Conservation (phyloP, 2,329 filamentous ascomycete species). For the Aaosphaeria pasadenensis region DNA sequence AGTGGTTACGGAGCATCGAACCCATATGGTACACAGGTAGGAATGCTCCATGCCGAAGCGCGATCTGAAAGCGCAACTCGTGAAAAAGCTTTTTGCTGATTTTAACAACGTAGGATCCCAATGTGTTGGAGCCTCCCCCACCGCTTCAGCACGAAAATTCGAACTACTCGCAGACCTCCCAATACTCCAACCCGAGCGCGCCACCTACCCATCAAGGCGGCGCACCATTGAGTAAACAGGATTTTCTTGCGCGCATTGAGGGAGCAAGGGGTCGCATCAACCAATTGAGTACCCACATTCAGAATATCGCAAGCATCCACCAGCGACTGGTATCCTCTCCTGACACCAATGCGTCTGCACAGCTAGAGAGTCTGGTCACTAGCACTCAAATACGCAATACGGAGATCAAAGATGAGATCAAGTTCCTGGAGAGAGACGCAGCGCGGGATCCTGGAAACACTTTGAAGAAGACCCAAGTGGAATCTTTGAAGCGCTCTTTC, state of each 20-base stretch:
- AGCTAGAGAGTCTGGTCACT: constrained; percentile 65
- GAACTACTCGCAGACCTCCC: constrained; percentile 38
- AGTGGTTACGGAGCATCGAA: constrained; percentile 4
- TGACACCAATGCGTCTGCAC: constrained; percentile 51
- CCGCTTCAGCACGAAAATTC: constrained; percentile 33
- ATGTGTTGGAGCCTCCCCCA: constrained; percentile 24
- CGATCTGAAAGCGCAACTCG: no score
- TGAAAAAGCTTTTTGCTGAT: constrained; percentile 4
- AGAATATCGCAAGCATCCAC: constrained; percentile 66
- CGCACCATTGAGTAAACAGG: constrained; percentile 56
- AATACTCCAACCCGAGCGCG: constrained; percentile 34
- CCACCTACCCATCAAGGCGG: constrained; percentile 55
- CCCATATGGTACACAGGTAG: neutral
- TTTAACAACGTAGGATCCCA: constrained; percentile 15
- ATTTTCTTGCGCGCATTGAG: constrained; percentile 67
- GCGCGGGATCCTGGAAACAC: constrained; percentile 61
- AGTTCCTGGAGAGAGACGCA: constrained; percentile 69
- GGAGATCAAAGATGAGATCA: constrained; percentile 77
- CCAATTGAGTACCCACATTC: constrained; percentile 63
- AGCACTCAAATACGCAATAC: constrained; percentile 71
- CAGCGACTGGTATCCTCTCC: constrained; percentile 68
- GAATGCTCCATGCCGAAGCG: no score
- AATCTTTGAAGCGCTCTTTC: constrained; percentile 69
- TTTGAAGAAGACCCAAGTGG: constrained; percentile 68
- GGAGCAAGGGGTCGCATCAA: constrained; percentile 66